These are phyloP conservation scores for Dothideomycetidae sp. DNA, from an alignment of 2,329 filamentous ascomycete species.

Conservation along the genomic window DNA sequence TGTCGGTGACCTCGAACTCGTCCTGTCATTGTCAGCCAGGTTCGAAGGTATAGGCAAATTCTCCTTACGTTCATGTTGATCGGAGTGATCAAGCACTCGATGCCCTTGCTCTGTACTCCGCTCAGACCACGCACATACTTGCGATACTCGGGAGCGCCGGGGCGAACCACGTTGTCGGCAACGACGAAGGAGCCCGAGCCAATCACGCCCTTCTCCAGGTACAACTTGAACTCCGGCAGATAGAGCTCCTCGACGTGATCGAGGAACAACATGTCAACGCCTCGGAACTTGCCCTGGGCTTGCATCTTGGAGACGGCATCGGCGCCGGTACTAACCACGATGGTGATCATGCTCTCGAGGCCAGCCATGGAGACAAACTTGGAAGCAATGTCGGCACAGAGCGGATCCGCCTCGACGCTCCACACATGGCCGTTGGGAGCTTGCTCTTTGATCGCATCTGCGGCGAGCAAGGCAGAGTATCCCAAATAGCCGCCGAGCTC, in stretches of 20 bases:
- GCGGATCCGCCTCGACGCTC: conserved; percentile 24
- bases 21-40: conserved; percentile 5
- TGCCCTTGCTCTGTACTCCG: conserved; percentile 12
- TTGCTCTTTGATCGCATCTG: conserved; percentile 12
- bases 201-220: conserved; percentile 23
- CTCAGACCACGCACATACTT: conserved; percentile 23
- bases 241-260: conserved; percentile 27
- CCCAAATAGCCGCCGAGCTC: conserved; percentile 27
- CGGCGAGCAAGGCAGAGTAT: conserved; percentile 24
- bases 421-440: conserved; percentile 20
- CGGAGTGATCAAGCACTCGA: conserved; percentile 10
- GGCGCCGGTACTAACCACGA: conserved; percentile 22
- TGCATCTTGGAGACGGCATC: conserved; percentile 21
- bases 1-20: conserved; percentile 10
- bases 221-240: conserved; percentile 23
- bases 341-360: conserved; percentile 20
- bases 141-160: conserved; percentile 32
- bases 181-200: conserved; percentile 23
- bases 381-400: conserved; percentile 20
- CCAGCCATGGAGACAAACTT: conserved; percentile 24
- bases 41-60: too few relatives aligned
- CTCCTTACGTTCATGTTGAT: conserved; percentile 9
- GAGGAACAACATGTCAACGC: conserved; percentile 26
- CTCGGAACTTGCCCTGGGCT: conserved; percentile 16
- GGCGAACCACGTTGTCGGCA: conserved; percentile 32